Conservation (phyloP, 73 alveolate genomes). For the Paramecium sexaurelia region DNA sequence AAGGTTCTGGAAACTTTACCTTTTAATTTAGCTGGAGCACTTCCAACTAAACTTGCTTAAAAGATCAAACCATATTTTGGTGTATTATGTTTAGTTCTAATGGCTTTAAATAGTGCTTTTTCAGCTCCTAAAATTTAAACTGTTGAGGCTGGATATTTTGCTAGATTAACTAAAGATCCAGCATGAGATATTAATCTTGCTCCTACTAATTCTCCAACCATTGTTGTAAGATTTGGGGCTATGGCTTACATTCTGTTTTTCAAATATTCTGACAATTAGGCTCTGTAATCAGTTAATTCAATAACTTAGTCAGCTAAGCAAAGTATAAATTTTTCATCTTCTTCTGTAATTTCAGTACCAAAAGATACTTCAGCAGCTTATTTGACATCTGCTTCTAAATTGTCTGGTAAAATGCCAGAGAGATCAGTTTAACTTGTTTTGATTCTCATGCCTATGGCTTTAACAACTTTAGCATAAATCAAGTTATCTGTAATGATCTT, state of each 20-base stretch:
- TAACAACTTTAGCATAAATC: constrained; percentile 95
- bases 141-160: constrained; percentile 99
- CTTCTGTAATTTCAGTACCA: constrained; percentile 99
- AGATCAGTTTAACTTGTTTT: constrained; percentile 78
- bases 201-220: constrained; percentile 99
- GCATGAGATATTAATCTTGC: constrained; percentile 99
- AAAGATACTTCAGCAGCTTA: constrained; percentile 95
- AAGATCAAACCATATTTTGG: constrained; percentile 99
- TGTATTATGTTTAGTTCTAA: constrained; percentile 96
- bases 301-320: constrained; percentile 87
- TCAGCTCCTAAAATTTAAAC: constrained; percentile 99
- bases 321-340: constrained; percentile 89
- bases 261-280: constrained; percentile 87
- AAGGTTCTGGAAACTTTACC: constrained; percentile 99
- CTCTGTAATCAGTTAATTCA: constrained; percentile 87
- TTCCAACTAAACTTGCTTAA: constrained; percentile 99
- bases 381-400: constrained; percentile 90
- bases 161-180: constrained; percentile 96
- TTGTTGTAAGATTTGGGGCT: constrained; percentile 99
- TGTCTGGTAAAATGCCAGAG: constrained; percentile 88
- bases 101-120: constrained; percentile 99
- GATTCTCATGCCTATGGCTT: constrained; percentile 91
- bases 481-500: constrained; percentile 98
- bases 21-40: constrained; percentile 96
- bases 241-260: constrained; percentile 99